Conservation (phyloP, 1,139 yeast genomes). For the Nakaseomyces nivariensis region DNA sequence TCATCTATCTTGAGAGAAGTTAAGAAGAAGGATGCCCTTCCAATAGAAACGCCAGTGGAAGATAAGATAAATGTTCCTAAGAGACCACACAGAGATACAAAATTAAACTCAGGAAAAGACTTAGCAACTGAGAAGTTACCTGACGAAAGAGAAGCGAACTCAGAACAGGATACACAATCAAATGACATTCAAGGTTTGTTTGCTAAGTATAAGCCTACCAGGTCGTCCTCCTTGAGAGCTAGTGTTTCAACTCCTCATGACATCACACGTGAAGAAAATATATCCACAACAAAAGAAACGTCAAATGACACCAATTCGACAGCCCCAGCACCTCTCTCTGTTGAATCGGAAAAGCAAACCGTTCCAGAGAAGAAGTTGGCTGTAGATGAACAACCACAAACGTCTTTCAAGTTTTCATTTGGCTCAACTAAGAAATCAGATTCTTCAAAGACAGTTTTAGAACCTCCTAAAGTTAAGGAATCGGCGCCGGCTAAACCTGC, state of each 20-base stretch:
- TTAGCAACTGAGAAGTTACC: background rate
- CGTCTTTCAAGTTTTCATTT: background rate
- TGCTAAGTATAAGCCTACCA: slow-evolving; percentile 4
- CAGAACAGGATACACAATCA: background rate
- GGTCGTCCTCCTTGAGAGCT: slow-evolving; percentile 1
- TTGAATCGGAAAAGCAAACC: background rate
- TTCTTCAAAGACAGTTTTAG: background rate
- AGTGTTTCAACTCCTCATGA: background rate
- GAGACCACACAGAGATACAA: slow-evolving; percentile 6
- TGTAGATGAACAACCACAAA: background rate
- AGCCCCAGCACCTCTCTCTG: no score
- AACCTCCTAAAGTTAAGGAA: background rate
- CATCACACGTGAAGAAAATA: background rate
- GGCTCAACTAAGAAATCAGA: background rate
- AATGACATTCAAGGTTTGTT: slow-evolving; percentile 4
- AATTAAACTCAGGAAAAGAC: background rate
- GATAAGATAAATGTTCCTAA: slow-evolving; percentile 11
- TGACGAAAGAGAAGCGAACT: slow-evolving; percentile 4
- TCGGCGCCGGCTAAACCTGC: background rate
- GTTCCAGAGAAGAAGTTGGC: background rate
- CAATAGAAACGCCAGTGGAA: slow-evolving; percentile 2
- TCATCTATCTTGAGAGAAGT: slow-evolving; percentile 20
- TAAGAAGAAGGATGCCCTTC: slow-evolving; percentile 10
- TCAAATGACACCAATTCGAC: background rate
- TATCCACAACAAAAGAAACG: background rate